These are phyloP conservation scores for Suillus ampliporus DNA, from an alignment of 768 basidiomycete genomes.

Conservation along the genomic window DNA sequence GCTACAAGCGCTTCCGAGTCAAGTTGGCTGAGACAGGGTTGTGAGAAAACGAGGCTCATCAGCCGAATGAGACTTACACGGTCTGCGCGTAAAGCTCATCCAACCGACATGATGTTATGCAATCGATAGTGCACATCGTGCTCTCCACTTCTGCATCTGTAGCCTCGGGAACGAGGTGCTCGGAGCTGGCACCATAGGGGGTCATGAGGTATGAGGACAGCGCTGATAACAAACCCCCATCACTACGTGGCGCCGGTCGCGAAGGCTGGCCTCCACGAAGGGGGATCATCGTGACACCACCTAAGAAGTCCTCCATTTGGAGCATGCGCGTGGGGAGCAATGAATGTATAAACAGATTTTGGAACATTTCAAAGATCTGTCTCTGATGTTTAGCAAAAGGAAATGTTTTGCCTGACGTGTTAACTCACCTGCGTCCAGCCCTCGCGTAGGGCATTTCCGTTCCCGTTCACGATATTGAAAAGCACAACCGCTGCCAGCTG, in stretches of 20 bases:
- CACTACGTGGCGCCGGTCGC: slow-evolving; percentile 65
- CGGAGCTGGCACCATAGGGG: slow-evolving; percentile 79
- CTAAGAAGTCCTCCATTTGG: slow-evolving; percentile 98
- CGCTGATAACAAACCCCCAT: slow-evolving; percentile 92
- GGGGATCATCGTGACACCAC: slow-evolving; percentile 93
- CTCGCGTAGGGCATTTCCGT: slow-evolving; percentile 90
- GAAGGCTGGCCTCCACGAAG: slow-evolving; percentile 76
- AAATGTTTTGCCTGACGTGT: not conserved
- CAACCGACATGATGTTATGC: slow-evolving; percentile 89
- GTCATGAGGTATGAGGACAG: slow-evolving; percentile 97
- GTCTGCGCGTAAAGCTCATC: slow-evolving; percentile 96
- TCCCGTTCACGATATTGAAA: slow-evolving; percentile 97
- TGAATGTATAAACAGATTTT: slow-evolving; percentile 93
- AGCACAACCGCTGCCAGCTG: slow-evolving; percentile 96
- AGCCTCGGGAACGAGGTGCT: slow-evolving; percentile 84
- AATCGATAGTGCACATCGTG: slow-evolving; percentile 94
- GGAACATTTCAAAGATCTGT: slow-evolving; percentile 98
- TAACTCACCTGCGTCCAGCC: slow-evolving; percentile 87
- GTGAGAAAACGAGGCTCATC: slow-evolving; percentile 15
- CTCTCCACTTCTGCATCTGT: slow-evolving; percentile 92
- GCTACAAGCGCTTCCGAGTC: slow-evolving; percentile 81
- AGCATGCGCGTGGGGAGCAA: slow-evolving; percentile 89
- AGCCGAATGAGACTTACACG: slow-evolving; percentile 58
- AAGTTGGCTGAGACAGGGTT: slow-evolving; percentile 60
- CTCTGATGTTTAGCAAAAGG: not conserved